Evolutionary conservation across 2,329 filamentous ascomycete species (phyloP).

Genomic region (Penicillium polonicum): DNA sequence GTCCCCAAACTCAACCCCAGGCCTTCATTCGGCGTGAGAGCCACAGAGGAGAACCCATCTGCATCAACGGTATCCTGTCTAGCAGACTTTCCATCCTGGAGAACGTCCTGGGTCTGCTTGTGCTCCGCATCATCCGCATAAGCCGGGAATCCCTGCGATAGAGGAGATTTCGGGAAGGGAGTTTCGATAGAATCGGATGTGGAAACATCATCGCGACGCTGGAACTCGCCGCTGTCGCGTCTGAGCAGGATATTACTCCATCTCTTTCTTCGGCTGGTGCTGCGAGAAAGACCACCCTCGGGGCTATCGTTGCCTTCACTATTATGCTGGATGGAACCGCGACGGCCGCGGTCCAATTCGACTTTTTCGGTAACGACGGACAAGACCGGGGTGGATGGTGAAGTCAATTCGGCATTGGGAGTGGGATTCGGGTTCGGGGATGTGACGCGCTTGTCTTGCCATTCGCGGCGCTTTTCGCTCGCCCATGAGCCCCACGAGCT

Average conservation of each 20-base stretch:
- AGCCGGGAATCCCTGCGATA: slow-evolving; percentile 32
- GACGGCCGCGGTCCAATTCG: slow-evolving; percentile 33
- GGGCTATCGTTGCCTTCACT: slow-evolving; percentile 28
- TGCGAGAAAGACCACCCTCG: slow-evolving; percentile 28
- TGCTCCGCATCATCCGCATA: slow-evolving; percentile 15
- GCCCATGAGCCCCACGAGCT: slow-evolving; percentile 65
- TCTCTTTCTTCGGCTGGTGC: slow-evolving; percentile 36
- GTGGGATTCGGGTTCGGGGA: slow-evolving; percentile 16
- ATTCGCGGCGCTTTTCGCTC: slow-evolving; percentile 47
- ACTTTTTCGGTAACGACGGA: slow-evolving; percentile 24
- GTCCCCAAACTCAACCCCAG: slow-evolving; percentile 12
- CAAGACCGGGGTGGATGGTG: slow-evolving; percentile 26
- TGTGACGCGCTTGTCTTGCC: slow-evolving; percentile 41
- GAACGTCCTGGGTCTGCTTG: neutral
- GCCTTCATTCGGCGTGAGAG: slow-evolving; percentile 18
- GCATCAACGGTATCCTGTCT: slow-evolving; percentile 6
- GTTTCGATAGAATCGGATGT: slow-evolving; percentile 20
- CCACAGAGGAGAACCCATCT: slow-evolving; percentile 22
- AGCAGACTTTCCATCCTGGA: slow-evolving; percentile 1
- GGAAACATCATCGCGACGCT: slow-evolving; percentile 23
- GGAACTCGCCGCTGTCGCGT: slow-evolving; percentile 35
- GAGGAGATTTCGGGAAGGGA: slow-evolving; percentile 32
- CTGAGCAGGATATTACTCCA: slow-evolving; percentile 40
- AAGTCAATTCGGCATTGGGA: neutral
- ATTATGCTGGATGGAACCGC: slow-evolving; percentile 28